Percentiles rank a stretch among this genome's conserved stretches.
Conservation (phyloP, 305 asterid genomes). For the Plantago lanceolata region DNA sequence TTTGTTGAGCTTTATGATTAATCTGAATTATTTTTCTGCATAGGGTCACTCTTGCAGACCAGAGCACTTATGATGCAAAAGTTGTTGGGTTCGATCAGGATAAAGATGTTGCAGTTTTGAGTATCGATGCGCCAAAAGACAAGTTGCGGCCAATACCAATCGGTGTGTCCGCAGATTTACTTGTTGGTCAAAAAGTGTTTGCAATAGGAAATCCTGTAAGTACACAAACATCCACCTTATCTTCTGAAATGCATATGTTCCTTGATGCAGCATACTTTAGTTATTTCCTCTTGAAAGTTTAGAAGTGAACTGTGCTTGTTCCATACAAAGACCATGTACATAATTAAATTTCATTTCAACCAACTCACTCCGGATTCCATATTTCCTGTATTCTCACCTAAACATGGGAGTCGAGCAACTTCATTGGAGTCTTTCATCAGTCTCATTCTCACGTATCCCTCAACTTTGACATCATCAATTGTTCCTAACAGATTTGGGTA, state of each 20-base stretch:
- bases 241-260: background rate
- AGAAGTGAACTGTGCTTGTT: too few species aligned
- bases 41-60: constrained; percentile 98
- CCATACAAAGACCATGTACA: too few species aligned
- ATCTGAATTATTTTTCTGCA: constrained; percentile 25
- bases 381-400: background rate
- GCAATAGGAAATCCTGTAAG: constrained; percentile 99
- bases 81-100: constrained; percentile 98
- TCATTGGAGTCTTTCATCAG: background rate
- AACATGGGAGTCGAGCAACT: background rate
- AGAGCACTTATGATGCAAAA: constrained; percentile 79
- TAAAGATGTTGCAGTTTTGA: constrained; percentile 78
- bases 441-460: background rate
- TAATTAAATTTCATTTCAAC: background rate
- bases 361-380: background rate
- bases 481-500: background rate
- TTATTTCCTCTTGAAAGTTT: too few species aligned
- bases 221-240: background rate
- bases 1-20: constrained; percentile 12
- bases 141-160: constrained; percentile 88
- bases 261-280: too few species aligned
- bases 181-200: constrained; percentile 93
- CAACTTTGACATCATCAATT: background rate
- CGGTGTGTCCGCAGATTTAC: constrained; percentile 89
- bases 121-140: constrained; percentile 50